Evolutionary conservation across 2,329 filamentous ascomycete species (phyloP).

Genomic region (Rutstroemia sydowiana): DNA sequence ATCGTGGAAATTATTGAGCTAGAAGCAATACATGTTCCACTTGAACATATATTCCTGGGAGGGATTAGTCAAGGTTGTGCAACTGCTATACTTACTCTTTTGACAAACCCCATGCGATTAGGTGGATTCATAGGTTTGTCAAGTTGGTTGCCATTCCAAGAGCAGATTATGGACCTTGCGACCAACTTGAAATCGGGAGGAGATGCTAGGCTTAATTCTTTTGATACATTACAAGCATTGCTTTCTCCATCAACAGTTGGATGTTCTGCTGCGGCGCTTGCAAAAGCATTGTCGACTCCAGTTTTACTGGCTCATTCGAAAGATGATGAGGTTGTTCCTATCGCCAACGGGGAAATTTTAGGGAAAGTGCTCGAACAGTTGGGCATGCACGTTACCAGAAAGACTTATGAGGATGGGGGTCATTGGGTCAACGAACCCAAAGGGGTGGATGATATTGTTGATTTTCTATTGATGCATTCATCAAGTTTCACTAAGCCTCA

Average conservation of each 20-base stretch:
- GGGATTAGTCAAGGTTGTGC: conserved; percentile 42
- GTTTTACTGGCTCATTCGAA: neutral
- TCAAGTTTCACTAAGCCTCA: too few relatives aligned
- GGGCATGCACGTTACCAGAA: conserved; percentile 32
- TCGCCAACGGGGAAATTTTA: neutral
- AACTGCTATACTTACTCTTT: conserved; percentile 33
- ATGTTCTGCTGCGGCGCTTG: too few relatives aligned
- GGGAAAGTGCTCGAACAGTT: neutral
- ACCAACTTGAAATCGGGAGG: too few relatives aligned
- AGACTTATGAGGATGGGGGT: conserved; percentile 34
- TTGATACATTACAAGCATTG: too few relatives aligned
- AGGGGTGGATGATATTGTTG: conserved; percentile 34
- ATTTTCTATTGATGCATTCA: neutral
- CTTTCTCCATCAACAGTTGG: too few relatives aligned
- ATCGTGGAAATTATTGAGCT: conserved; percentile 30
- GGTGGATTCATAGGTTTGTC: conserved; percentile 36
- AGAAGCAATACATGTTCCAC: conserved; percentile 32
- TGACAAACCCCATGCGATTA: conserved; percentile 26
- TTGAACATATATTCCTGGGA: conserved; percentile 36
- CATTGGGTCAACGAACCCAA: conserved; percentile 37
- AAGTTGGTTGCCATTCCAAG: conserved; percentile 34
- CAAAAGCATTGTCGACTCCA: neutral
- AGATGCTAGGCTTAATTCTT: too few relatives aligned
- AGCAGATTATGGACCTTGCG: conserved; percentile 34
- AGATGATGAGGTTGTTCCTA: neutral